Percentiles rank a stretch among this genome's conserved stretches.
Evolutionary conservation across 768 basidiomycete species (phyloP).

Genomic region (Termitomyces sp.): DNA sequence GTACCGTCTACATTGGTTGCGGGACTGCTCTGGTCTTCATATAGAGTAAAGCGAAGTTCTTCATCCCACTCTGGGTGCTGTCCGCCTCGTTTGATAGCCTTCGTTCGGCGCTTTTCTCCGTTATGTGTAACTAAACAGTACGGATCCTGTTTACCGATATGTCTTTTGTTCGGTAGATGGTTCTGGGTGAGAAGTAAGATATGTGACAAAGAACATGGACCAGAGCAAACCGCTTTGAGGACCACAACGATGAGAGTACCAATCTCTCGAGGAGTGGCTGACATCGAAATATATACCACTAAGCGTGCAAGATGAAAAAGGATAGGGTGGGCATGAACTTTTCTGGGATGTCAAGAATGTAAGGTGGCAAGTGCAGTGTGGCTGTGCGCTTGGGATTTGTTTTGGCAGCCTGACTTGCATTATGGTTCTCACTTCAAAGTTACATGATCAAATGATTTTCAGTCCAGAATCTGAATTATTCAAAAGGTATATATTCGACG

Average conservation of each 20-base stretch:
- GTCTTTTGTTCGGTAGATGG: slow-evolving; percentile 85
- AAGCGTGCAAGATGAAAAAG: neutral
- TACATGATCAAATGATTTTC: neutral
- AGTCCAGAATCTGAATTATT: neutral
- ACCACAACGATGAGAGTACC: slow-evolving; percentile 94
- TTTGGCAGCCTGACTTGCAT: neutral
- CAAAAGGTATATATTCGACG: neutral
- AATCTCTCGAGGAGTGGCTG: slow-evolving; percentile 63
- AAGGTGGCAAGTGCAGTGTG: neutral
- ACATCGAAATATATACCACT: slow-evolving; percentile 33
- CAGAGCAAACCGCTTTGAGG: slow-evolving; percentile 77
- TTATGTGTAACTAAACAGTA: slow-evolving; percentile 81
- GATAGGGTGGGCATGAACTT: slow-evolving; percentile 9
- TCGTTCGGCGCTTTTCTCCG: slow-evolving; percentile 81
- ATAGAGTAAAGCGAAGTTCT: slow-evolving; percentile 88
- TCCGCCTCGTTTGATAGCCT: slow-evolving; percentile 93
- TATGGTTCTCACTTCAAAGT: neutral
- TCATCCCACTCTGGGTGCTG: slow-evolving; percentile 99
- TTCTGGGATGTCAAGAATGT: neutral
- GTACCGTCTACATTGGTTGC: slow-evolving; percentile 34
- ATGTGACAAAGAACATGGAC: slow-evolving; percentile 3
- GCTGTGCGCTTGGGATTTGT: neutral
- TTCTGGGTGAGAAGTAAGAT: slow-evolving; percentile 41
- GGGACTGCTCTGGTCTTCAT: slow-evolving; percentile 63
- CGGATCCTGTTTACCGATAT: slow-evolving; percentile 96